Evolutionary conservation across 2,329 filamentous ascomycete species (phyloP), one percentile per base, ranked within the genome.

Genomic region (Drechslerella coelobrocha): DNA sequence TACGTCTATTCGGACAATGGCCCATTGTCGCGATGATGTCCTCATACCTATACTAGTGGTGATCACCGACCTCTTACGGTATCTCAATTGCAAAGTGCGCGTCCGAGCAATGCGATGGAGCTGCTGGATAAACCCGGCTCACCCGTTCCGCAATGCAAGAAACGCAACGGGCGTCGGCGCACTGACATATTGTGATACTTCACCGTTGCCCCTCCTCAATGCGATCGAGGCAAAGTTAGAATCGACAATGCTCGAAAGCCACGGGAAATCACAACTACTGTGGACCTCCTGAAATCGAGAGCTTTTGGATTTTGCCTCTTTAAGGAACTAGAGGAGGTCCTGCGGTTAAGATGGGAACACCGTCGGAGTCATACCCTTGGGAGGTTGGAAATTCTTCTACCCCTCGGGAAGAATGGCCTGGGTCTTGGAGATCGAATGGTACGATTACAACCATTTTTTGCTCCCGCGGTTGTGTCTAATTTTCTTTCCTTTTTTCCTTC

Each of bases 91-190:
- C 41, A 19, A 9, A 59, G 63, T 63, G 66, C 59, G 59, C 65
- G 52, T 52, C 60, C 34, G 34, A 61, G 47, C 57, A 53, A 69
- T 45, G 43, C 34, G 12, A 39, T 61, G 57, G 50, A 61, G 53
- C 52, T 37, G 54, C 53, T 41, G 27, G 31, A 60, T 31, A 31
- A 51, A 51, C 47, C 59, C 66, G 59, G 66, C 66, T 62, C 59
- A 57, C 53, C 66, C 66, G 66, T 71, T 71, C 66, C 66, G 66
- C 47, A 43, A 71, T 71, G 59, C 66, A 69, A 62, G 66, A 63
- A 71, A 59, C 45, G 47, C 45, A 62, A 62, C 65, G 65, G 65
- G 65, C 59, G 65, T 43, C 56, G 50, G 65, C 65, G 66, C 66
- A 71, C 66, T 63, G 66, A 71, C 66, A 59, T 60, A 37, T 50